These are phyloP conservation scores for Colletotrichum graminicola DNA, from an alignment of 2,329 filamentous ascomycete species.

Conservation along the genomic window DNA sequence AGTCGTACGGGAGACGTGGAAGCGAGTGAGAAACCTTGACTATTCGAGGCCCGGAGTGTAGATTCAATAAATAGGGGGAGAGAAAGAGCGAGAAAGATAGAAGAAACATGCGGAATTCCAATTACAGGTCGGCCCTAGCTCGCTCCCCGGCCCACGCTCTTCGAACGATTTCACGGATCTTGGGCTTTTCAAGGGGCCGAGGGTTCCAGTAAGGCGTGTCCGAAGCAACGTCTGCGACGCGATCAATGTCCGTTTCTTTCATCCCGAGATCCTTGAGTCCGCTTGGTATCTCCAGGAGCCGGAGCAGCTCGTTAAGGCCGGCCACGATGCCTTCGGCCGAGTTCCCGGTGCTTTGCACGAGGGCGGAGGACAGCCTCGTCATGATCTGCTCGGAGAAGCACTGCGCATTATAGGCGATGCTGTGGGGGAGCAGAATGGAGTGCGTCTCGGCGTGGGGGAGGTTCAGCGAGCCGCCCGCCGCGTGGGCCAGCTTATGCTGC, in stretches of 20 bases:
- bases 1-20: constrained; percentile 79
- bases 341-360: constrained; percentile 30
- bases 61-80: background rate
- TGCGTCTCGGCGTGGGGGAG: constrained; percentile 42
- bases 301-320: constrained; percentile 34
- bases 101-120: background rate
- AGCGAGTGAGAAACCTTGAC: constrained; percentile 73
- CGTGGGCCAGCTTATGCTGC: constrained; percentile 41
- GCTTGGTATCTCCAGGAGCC: constrained; percentile 60
- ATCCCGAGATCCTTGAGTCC: constrained; percentile 67
- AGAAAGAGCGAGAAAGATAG: background rate
- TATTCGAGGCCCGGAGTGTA: constrained; percentile 74
- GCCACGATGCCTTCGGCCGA: constrained; percentile 32
- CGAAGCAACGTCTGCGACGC: constrained; percentile 67
- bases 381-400: constrained; percentile 14
- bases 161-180: constrained; percentile 66
- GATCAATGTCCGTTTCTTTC: constrained; percentile 68
- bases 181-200: constrained; percentile 61
- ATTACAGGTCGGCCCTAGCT: constrained; percentile 63
- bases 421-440: constrained; percentile 37
- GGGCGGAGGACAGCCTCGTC: constrained; percentile 21
- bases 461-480: constrained; percentile 31
- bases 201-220: constrained; percentile 71
- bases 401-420: constrained; percentile 33
- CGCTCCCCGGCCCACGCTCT: constrained; percentile 69